These are phyloP conservation scores for Trichocomaceae sp. DNA, from an alignment of 2,329 filamentous ascomycete species.

Conservation along the genomic window DNA sequence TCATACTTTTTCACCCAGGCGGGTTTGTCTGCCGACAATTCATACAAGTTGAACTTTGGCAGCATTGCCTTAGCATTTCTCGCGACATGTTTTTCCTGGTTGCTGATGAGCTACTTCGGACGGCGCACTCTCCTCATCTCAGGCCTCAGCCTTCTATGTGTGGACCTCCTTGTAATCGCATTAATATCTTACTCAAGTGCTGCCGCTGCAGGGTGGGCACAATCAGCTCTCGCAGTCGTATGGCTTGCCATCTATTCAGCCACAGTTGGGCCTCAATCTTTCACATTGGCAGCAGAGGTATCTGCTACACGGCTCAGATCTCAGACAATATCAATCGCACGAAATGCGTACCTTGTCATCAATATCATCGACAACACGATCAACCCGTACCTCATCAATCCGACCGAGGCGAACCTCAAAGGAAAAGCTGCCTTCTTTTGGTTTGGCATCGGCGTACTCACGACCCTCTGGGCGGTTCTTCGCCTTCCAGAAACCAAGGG, in stretches of 20 bases:
- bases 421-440: constrained; percentile 29
- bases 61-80: constrained; percentile 31
- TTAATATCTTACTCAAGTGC: constrained; percentile 38
- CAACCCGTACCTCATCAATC: constrained; percentile 38
- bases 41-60: constrained; percentile 32
- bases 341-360: constrained; percentile 33
- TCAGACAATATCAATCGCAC: constrained; percentile 41
- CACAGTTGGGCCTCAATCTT: constrained; percentile 39
- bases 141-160: constrained; percentile 27
- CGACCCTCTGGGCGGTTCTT: constrained; percentile 12
- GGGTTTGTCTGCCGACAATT: constrained; percentile 24
- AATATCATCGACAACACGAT: constrained; percentile 36
- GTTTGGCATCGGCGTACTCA: constrained; percentile 15
- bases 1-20: constrained; percentile 44
- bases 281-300: constrained; percentile 44
- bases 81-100: constrained; percentile 30
- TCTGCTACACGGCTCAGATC: constrained; percentile 38
- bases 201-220: constrained; percentile 28
- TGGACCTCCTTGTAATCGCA: constrained; percentile 30
- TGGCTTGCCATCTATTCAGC: constrained; percentile 37
- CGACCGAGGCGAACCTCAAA: constrained; percentile 21
- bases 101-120: constrained; percentile 27
- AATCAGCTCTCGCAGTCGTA: constrained; percentile 32
- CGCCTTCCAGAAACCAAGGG: constrained; percentile 27
- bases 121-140: constrained; percentile 27